Evolutionary conservation across 352 stramenopile genomes (phyloP), one percentile per base, ranked within the genome.

Genomic region (Pythium chondricola): DNA sequence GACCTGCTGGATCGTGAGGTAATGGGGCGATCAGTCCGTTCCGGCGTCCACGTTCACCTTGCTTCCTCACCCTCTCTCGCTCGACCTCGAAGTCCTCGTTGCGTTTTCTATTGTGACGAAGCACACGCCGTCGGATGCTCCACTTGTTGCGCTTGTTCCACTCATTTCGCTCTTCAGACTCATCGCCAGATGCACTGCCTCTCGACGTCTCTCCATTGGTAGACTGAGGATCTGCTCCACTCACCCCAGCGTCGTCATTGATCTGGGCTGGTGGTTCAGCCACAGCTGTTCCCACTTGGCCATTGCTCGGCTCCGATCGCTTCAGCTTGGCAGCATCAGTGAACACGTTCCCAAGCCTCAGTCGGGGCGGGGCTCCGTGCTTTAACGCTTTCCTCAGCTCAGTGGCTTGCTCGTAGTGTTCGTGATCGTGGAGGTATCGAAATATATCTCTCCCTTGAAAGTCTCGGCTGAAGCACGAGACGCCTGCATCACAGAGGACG

Each of bases 21-120:
- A 85, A 53, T 7, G 73, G 69, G n/a, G 71, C 69, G n/a, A 85
- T 69, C 11, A 85, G 46, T 20, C 76, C 71, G 36, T 85, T 74
- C 26, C 76, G 67, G 31, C 76, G 52, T 16, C 76, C 71, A 18
- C 58, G 67, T 20, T 48, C 46, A 14, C 52, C 56, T 27, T 61
- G 52, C 30, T 56, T 49, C 43, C 78, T 37, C 22, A 88, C 70
- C 18, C 50, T 59, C 24, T 48, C 35, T 6, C 74, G 71, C 38
- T 85, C 56, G 0, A 3, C 21, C 24, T 88, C 65, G 42, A 75
- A 85, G 10, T 49, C 37, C 2, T 33, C 17, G 10, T 57, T 51
- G 11, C 58, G 51, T n/a, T 44, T 56, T 0, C 38, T 58, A 52
- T 75, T 53, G 5, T 32, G 41, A 36, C 69, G 77, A 7, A 85